phyloP scores from a whole-genome alignment of 225 moss, liverwort and hornwort species.

The Marchantia polymorpha region DNA sequence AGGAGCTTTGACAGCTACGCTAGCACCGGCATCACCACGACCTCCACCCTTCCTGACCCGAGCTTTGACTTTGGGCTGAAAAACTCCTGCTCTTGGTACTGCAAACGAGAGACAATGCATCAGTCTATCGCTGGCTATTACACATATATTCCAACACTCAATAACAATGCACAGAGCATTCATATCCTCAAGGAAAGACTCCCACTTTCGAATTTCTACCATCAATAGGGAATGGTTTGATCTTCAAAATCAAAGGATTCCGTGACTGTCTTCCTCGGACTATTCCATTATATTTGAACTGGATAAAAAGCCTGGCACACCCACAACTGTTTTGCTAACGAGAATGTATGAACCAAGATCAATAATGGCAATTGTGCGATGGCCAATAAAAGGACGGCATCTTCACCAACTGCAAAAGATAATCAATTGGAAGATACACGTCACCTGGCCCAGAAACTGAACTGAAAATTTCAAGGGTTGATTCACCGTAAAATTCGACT shows the following conservation, averaged over 20 bases:
- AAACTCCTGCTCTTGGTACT: conserved; percentile 38
- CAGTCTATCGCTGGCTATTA: not conserved
- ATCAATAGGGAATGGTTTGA: not conserved
- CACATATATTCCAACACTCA: not conserved
- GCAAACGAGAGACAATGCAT: not conserved
- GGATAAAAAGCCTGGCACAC: not conserved
- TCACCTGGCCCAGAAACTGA: too few relatives aligned
- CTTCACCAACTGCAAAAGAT: too few relatives aligned
- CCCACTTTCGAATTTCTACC: not conserved
- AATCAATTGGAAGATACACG: too few relatives aligned
- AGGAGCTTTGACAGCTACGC: conserved; percentile 9
- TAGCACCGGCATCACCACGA: conserved; percentile 9
- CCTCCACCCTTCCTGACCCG: conserved; percentile 35
- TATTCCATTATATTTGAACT: not conserved
- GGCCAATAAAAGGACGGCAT: too few relatives aligned
- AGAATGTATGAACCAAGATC: too few relatives aligned
- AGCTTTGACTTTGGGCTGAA: conserved; percentile 48
- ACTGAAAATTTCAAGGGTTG: too few relatives aligned
- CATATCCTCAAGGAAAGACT: too few relatives aligned
- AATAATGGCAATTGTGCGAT: too few relatives aligned
- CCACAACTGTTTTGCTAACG: too few relatives aligned
- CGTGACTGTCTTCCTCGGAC: not conserved
- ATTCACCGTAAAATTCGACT: too few relatives aligned
- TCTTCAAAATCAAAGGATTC: not conserved
- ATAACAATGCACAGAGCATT: too few relatives aligned